These are phyloP conservation scores for Aureobasidium pullulans DNA, from an alignment of 2,329 filamentous ascomycete genomes.

Conservation along the genomic window DNA sequence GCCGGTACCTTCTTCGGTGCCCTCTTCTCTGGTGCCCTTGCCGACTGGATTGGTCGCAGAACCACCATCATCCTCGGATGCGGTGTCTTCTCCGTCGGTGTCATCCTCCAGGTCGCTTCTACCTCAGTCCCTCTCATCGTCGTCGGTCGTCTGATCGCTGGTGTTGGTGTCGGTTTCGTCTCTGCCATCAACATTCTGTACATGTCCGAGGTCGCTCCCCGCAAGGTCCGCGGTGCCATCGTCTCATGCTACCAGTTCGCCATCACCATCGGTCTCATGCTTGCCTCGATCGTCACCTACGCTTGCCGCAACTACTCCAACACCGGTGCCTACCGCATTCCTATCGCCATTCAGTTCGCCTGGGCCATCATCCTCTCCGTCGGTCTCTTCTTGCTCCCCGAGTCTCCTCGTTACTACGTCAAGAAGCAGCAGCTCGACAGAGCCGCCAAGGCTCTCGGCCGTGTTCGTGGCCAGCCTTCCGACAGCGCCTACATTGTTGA, in stretches of 20 bases:
- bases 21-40: slow-evolving; percentile 49
- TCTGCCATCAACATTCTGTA: slow-evolving; percentile 53
- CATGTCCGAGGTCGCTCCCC: slow-evolving; percentile 39
- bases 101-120: slow-evolving; percentile 53
- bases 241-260: slow-evolving; percentile 79
- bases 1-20: slow-evolving; percentile 72
- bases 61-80: slow-evolving; percentile 55
- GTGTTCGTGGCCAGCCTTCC: slow-evolving; percentile 65
- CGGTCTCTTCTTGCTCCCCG: slow-evolving; percentile 70
- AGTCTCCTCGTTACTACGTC: slow-evolving; percentile 79
- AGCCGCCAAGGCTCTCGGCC: slow-evolving; percentile 58
- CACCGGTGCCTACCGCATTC: slow-evolving; percentile 68
- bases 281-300: slow-evolving; percentile 70
- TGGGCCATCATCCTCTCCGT: slow-evolving; percentile 69
- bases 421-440: slow-evolving; percentile 63
- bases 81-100: slow-evolving; percentile 52
- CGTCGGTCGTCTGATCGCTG: slow-evolving; percentile 66
- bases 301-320: slow-evolving; percentile 55
- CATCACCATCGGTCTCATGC: slow-evolving; percentile 69
- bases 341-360: slow-evolving; percentile 70
- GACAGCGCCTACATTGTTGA: slow-evolving; percentile 68
- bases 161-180: slow-evolving; percentile 65
- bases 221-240: slow-evolving; percentile 69
- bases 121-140: slow-evolving; percentile 57
- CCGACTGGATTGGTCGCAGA: slow-evolving; percentile 60